Evolutionary conservation across 208 protist species (phyloP).

Genomic region (Herpetomonas samuelpessoai): DNA sequence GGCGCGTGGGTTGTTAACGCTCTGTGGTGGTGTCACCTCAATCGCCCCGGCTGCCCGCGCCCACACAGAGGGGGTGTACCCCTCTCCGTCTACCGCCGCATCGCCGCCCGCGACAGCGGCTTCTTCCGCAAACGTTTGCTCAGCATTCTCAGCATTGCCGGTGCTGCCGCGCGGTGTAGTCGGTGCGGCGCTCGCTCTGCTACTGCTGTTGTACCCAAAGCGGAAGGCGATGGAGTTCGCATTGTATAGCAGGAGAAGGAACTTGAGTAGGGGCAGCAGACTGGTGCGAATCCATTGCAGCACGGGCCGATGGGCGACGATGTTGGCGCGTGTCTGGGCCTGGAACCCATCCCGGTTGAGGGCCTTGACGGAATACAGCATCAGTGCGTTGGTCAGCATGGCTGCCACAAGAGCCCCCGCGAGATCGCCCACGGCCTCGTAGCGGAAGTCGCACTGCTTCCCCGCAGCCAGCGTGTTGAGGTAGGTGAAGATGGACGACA

Average conservation of each 20-base stretch:
- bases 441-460: neutral
- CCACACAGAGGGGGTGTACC: neutral
- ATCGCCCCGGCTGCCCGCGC: neutral
- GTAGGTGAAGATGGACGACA: constrained; percentile 14
- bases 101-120: neutral
- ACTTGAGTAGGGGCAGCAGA: neutral
- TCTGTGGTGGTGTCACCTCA: neutral
- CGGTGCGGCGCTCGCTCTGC: neutral
- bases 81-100: neutral
- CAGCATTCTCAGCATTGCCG: neutral
- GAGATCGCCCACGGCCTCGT: constrained; percentile 9
- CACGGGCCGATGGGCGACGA: neutral
- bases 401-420: constrained; percentile 6
- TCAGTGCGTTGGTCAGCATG: constrained; percentile 9
- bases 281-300: neutral
- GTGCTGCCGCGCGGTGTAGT: neutral
- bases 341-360: constrained; percentile 6
- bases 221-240: neutral
- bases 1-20: too few species aligned
- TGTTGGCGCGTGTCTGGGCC: neutral
- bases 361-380: neutral
- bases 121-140: neutral
- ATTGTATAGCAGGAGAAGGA: neutral
- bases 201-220: neutral
- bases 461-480: constrained; percentile 6